A percentile compares a stretch with the other conserved stretches of the same genome.
These are phyloP conservation scores for Bruguiera hainesii DNA, from an alignment of 441 rosid species.

Conservation along the genomic window DNA sequence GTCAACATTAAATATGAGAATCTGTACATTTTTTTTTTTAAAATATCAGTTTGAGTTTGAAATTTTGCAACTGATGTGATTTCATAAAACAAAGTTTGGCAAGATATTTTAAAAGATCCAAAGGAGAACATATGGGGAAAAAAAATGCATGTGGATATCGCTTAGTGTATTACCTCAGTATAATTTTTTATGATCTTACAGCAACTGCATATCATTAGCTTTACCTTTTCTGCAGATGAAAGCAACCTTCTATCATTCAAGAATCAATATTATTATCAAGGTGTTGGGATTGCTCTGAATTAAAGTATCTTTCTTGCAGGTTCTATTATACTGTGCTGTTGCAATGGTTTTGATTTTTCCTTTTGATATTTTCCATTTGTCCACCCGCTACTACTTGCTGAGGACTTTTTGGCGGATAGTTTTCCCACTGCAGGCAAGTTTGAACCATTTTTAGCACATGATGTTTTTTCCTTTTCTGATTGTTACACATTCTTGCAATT, in stretches of 20 bases:
- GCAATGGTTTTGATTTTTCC: conserved; percentile 77
- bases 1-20: neutral
- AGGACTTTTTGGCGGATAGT: conserved; percentile 90
- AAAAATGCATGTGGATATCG: neutral
- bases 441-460: neutral
- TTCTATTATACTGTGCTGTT: conserved; percentile 69
- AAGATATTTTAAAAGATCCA: neutral
- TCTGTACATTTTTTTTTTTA: too few relatives aligned
- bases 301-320: conserved; percentile 47
- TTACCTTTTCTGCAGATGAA: too few relatives aligned
- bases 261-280: neutral
- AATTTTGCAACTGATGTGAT: too few relatives aligned
- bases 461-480: conserved; percentile 6
- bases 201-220: too few relatives aligned
- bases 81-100: neutral
- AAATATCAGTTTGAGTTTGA: too few relatives aligned
- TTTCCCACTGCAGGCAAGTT: conserved; percentile 79
- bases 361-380: conserved; percentile 77
- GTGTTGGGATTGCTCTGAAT: conserved; percentile 4
- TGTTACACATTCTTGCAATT: neutral
- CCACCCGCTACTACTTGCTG: conserved; percentile 80
- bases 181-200: too few relatives aligned
- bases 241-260: too few relatives aligned
- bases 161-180: too few relatives aligned
- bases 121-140: neutral